These are phyloP conservation scores for Podospora pseudocomata DNA, from an alignment of 495 filamentous ascomycete species.

Conservation along the genomic window DNA sequence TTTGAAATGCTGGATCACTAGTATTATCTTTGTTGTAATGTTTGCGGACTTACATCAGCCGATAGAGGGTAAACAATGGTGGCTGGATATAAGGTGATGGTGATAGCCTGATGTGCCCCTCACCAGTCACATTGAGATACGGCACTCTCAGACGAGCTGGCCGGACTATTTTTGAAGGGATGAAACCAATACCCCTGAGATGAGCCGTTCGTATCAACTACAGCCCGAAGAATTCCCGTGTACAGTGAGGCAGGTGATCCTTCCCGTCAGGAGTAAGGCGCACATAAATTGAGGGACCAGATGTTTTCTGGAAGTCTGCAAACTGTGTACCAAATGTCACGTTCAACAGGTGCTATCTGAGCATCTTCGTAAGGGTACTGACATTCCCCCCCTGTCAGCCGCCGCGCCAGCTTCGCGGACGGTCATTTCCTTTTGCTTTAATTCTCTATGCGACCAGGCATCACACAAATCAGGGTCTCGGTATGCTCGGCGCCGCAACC, in stretches of 20 bases:
- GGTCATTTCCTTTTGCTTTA: background rate
- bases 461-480: background rate
- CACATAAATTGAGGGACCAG: background rate
- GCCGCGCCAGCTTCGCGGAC: background rate
- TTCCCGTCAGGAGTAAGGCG: background rate
- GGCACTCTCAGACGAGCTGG: background rate
- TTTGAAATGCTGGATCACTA: background rate
- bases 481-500: background rate
- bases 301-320: background rate
- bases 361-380: background rate
- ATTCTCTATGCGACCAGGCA: background rate
- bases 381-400: background rate
- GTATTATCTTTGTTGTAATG: background rate
- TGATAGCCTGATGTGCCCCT: background rate
- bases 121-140: background rate
- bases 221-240: background rate
- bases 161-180: background rate
- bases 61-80: background rate
- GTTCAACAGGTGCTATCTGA: background rate
- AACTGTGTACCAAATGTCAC: background rate
- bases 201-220: background rate
- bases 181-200: constrained; percentile 8
- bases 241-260: background rate
- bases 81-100: background rate
- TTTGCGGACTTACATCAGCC: background rate